These are phyloP conservation scores for Sporobolomyces pararoseus DNA, from an alignment of 768 basidiomycete genomes.

Conservation along the genomic window DNA sequence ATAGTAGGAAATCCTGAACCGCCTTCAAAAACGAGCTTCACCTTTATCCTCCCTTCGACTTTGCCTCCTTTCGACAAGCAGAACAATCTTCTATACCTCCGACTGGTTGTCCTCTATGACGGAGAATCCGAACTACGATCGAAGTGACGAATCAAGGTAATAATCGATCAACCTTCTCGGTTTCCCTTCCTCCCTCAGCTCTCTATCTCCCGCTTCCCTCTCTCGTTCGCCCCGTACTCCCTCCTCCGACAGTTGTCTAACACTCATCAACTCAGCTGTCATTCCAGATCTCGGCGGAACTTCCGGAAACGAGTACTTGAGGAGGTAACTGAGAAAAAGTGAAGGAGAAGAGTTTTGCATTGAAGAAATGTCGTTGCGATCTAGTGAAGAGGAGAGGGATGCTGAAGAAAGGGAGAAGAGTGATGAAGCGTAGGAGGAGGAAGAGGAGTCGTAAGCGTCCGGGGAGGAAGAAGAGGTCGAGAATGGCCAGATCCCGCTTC, in stretches of 20 bases:
- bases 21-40: no score
- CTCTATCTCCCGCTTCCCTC: not conserved
- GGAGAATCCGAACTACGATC: not conserved
- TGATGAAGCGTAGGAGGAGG: not conserved
- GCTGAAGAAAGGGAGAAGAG: not conserved
- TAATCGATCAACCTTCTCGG: conserved; percentile 9
- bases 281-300: not conserved
- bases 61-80: no score
- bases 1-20: no score
- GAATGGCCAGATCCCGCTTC: not conserved
- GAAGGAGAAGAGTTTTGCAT: not conserved
- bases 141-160: conserved; percentile 8
- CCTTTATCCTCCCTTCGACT: no score
- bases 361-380: conserved; percentile 1
- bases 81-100: no score
- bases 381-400: not conserved
- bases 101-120: no score
- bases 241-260: not conserved
- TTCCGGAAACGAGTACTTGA: conserved; percentile 1
- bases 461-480: not conserved
- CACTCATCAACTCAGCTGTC: not conserved
- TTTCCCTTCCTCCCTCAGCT: not conserved
- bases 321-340: conserved; percentile 1
- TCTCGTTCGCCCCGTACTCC: no score
- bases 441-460: not conserved